Evolutionary conservation across 306 rosid genomes (phyloP), one percentile per base, ranked within the genome.

Genomic region (Ormosia semicastrata): DNA sequence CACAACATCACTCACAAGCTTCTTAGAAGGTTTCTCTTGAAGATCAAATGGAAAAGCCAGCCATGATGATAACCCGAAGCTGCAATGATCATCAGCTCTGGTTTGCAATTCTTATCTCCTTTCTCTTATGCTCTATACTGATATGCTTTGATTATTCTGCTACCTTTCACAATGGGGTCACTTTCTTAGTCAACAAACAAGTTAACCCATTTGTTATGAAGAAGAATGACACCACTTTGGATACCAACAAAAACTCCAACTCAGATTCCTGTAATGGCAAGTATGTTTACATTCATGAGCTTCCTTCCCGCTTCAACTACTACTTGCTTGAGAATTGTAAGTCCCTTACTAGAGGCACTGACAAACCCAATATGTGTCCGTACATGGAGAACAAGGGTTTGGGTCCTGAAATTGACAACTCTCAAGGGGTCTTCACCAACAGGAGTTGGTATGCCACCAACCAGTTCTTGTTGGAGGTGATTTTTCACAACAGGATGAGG

Each of bases 381-480:
- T 95, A 82, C 85, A 66, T 92, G 64, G 79, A 39, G 40, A 95
- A 93, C 82, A 39, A 14, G 4, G 99, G 99, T 32, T 76, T 93
- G 7, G 99, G 99, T 3, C 90, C 94, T 2, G 13, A 37, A 15
- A 76, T 91, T 50, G 36, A 66, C 1, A 65, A 87, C 50, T 18
- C 87, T 56, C 63, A 30, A 43, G 89, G 85, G 13, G 66, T 88
- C 84, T 76, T 94, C 30, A 64, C 85, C 3, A 85, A 83, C 75
- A 12, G n/a, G 18, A 86, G 81, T 52, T 93, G 97, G 92, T 92
- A 86, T 85, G 87, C 79, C 39, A 95, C 99, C 2, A 93, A 93
- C 81, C 99, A 93, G 69, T 95, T 93, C 81, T 43, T 85, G 74
- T 40, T 95, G n/a, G 98, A 95, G 54, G 86, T 95, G 2, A 95